phyloP scores from a whole-genome alignment of 352 stramenopile species.

The Halophytophthora polymorphica region DNA sequence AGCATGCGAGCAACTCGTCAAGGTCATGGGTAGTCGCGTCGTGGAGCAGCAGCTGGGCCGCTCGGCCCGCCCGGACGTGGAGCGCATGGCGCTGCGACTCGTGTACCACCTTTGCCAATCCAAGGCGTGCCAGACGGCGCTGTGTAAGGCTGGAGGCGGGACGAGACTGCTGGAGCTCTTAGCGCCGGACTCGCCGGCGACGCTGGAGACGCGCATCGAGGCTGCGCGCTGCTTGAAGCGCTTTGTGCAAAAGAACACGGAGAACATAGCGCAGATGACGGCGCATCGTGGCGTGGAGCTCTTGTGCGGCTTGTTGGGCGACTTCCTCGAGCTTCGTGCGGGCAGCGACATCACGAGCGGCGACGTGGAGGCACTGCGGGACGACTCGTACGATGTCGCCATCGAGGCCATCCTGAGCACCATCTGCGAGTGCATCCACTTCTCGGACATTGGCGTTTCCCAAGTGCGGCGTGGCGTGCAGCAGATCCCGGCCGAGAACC shows the following conservation, averaged over 20 bases:
- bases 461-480: slow-evolving; percentile 34
- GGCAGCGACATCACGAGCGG: slow-evolving; percentile 21
- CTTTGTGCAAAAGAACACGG: slow-evolving; percentile 68
- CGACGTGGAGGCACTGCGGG: slow-evolving; percentile 18
- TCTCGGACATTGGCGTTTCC: slow-evolving; percentile 36
- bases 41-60: slow-evolving; percentile 51
- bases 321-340: slow-evolving; percentile 51
- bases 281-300: slow-evolving; percentile 48
- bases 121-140: slow-evolving; percentile 53
- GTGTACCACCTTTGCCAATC: slow-evolving; percentile 78
- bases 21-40: slow-evolving; percentile 56
- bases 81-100: slow-evolving; percentile 66
- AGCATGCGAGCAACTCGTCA: slow-evolving; percentile 49
- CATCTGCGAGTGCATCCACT: slow-evolving; percentile 71
- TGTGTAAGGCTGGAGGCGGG: slow-evolving; percentile 58
- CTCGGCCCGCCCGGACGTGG: slow-evolving; percentile 47
- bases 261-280: slow-evolving; percentile 69
- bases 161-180: slow-evolving; percentile 56
- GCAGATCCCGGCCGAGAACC: slow-evolving; percentile 50
- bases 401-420: slow-evolving; percentile 75
- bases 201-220: slow-evolving; percentile 61
- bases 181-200: slow-evolving; percentile 39
- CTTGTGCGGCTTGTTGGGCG: slow-evolving; percentile 49
- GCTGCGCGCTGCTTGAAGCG: slow-evolving; percentile 66
- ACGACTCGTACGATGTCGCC: slow-evolving; percentile 62